phyloP scores from a whole-genome alignment of 1,284 basidiomycete species.

The Ceratobasidium sp. region DNA sequence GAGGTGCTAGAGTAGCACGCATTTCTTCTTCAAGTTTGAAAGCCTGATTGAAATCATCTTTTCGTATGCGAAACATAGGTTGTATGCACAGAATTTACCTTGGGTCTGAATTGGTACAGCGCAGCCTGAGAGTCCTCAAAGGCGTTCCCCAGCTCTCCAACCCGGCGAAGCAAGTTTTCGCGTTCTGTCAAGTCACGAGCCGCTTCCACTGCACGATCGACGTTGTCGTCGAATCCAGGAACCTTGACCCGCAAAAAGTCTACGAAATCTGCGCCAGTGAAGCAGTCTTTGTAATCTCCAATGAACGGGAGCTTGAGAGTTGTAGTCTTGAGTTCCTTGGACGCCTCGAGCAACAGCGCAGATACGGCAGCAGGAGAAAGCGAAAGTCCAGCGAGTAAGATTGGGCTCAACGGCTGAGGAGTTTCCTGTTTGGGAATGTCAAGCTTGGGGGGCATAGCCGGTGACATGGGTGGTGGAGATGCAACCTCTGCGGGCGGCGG shows the following conservation, averaged over 20 bases:
- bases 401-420: constrained; percentile 55
- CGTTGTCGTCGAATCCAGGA: constrained; percentile 70
- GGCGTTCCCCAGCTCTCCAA: constrained; percentile 78
- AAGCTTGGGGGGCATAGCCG: constrained; percentile 45
- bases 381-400: constrained; percentile 76
- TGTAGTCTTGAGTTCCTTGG: constrained; percentile 66
- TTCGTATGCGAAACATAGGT: neutral
- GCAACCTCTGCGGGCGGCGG: constrained; percentile 54
- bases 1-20: constrained; percentile 26
- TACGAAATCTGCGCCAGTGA: constrained; percentile 81
- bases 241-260: constrained; percentile 76
- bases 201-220: constrained; percentile 80
- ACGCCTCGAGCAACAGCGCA: constrained; percentile 68
- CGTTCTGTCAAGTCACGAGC: constrained; percentile 78
- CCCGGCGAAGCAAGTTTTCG: constrained; percentile 73
- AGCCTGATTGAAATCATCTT: constrained; percentile 56
- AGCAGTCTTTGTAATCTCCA: constrained; percentile 87
- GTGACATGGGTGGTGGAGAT: constrained; percentile 71
- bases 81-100: constrained; percentile 55
- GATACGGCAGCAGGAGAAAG: constrained; percentile 70
- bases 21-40: constrained; percentile 59
- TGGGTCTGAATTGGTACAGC: constrained; percentile 79
- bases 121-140: constrained; percentile 78
- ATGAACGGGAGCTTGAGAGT: constrained; percentile 78
- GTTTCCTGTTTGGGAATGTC: constrained; percentile 29